Conservation (phyloP, 1,139 yeast species). For the Debaryomyces subglobosus region DNA sequence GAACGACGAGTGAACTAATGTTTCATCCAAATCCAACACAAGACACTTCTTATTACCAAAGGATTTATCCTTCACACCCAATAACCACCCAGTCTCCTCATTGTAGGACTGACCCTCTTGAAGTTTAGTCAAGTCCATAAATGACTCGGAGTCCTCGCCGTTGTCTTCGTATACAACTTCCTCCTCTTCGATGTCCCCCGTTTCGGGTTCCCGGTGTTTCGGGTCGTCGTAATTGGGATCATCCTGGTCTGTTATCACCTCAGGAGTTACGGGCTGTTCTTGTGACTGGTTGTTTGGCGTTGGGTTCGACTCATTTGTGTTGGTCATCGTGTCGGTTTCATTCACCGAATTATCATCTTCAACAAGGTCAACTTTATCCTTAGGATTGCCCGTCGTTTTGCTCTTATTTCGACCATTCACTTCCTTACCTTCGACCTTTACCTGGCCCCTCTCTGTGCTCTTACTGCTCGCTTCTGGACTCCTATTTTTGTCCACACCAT, state of each 20-base stretch:
- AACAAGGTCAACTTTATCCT: constrained; percentile 31
- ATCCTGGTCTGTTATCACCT: background rate
- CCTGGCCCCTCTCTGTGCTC: constrained; percentile 6
- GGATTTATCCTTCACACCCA: constrained; percentile 46
- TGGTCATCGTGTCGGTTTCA: constrained; percentile 49
- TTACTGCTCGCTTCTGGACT: constrained; percentile 4
- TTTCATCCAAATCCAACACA: constrained; percentile 91
- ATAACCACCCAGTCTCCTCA: constrained; percentile 62
- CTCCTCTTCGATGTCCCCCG: constrained; percentile 23
- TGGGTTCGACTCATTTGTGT: constrained; percentile 38
- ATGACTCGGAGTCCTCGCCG: constrained; percentile 24
- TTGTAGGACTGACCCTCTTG: constrained; percentile 72
- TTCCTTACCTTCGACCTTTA: background rate
- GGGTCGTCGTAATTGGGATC: constrained; percentile 4
- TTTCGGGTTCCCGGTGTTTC: constrained; percentile 7
- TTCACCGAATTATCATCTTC: constrained; percentile 47
- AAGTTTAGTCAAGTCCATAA: constrained; percentile 58
- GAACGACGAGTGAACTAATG: constrained; percentile 93
- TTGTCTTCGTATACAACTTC: constrained; percentile 18
- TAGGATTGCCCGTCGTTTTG: constrained; percentile 9
- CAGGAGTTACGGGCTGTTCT: constrained; percentile 2
- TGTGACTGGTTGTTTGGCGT: constrained; percentile 14
- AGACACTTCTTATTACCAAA: constrained; percentile 73
- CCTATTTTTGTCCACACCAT: background rate
- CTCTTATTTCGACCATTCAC: background rate